phyloP scores from a whole-genome alignment of 345 rosid genomes.

The Citrus australasica region DNA sequence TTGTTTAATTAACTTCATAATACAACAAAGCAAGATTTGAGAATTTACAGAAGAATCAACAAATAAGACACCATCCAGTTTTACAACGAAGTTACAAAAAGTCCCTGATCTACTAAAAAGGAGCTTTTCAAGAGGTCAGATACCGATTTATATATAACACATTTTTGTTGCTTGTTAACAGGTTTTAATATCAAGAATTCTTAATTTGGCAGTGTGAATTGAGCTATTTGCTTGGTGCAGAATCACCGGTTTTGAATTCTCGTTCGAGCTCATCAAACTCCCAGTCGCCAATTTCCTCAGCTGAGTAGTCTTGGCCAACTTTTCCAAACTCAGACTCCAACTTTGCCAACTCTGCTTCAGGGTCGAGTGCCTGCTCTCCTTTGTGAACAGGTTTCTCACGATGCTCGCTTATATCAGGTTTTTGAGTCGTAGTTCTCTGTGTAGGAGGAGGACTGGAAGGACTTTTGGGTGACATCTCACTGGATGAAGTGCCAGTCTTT shows the following conservation, averaged over 20 bases:
- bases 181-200: neutral
- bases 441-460: constrained; percentile 12
- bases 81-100: constrained; percentile 29
- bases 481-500: constrained; percentile 29
- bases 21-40: constrained; percentile 28
- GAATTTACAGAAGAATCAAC: constrained; percentile 57
- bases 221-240: constrained; percentile 27
- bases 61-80: constrained; percentile 19
- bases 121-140: constrained; percentile 20
- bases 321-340: constrained; percentile 92
- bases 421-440: constrained; percentile 17
- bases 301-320: constrained; percentile 63
- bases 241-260: constrained; percentile 56
- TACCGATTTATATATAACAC: neutral
- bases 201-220: neutral
- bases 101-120: constrained; percentile 28
- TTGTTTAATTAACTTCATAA: constrained; percentile 15
- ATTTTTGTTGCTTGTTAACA: constrained; percentile 3
- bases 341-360: constrained; percentile 84
- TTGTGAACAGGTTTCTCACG: constrained; percentile 23
- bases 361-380: constrained; percentile 41
- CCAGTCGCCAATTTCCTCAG: constrained; percentile 88
- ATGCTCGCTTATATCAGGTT: constrained; percentile 32
- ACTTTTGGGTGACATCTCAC: constrained; percentile 24
- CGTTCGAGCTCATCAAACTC: constrained; percentile 96